Percentiles rank a stretch among this genome's conserved stretches.
Conservation (phyloP, 768 basidiomycete species). For the Leccinum disarticulatum region DNA sequence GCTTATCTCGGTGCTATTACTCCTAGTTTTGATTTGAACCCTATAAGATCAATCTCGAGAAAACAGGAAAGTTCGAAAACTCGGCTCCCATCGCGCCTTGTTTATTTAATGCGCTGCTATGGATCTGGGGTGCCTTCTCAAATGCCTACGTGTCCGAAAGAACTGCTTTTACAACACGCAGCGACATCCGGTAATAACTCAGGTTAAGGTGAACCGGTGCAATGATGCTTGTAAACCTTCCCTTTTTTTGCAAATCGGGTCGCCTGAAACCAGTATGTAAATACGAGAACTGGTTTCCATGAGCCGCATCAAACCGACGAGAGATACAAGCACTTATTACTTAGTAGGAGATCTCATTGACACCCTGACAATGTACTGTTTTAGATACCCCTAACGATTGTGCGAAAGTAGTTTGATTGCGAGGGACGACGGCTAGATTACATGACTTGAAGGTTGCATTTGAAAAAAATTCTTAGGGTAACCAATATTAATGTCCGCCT, state of each 20-base stretch:
- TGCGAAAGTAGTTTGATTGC: conserved; percentile 12
- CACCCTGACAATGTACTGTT: background rate
- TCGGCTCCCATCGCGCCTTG: conserved; percentile 12
- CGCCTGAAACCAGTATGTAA: background rate
- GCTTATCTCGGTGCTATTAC: conserved; percentile 20
- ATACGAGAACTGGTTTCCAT: conserved; percentile 21
- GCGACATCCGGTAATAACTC: conserved; percentile 7
- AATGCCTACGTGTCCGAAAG: conserved; percentile 6
- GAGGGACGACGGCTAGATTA: background rate
- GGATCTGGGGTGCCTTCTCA: conserved; percentile 31
- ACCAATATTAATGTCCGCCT: no score
- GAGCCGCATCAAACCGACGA: conserved; percentile 1
- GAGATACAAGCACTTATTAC: background rate
- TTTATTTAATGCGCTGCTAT: conserved; percentile 19
- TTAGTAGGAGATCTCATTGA: background rate
- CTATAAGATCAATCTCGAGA: conserved; percentile 6
- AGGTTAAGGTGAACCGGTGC: conserved; percentile 6
- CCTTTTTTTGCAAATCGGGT: conserved; percentile 5
- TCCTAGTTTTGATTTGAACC: conserved; percentile 8
- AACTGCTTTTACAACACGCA: background rate
- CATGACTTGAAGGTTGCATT: background rate
- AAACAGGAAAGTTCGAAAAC: conserved; percentile 10
- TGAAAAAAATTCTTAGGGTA: no score
- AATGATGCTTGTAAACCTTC: background rate
- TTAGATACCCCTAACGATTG: background rate